phyloP scores from a whole-genome alignment of 2,329 filamentous ascomycete genomes.

The Phialophora verrucosa region DNA sequence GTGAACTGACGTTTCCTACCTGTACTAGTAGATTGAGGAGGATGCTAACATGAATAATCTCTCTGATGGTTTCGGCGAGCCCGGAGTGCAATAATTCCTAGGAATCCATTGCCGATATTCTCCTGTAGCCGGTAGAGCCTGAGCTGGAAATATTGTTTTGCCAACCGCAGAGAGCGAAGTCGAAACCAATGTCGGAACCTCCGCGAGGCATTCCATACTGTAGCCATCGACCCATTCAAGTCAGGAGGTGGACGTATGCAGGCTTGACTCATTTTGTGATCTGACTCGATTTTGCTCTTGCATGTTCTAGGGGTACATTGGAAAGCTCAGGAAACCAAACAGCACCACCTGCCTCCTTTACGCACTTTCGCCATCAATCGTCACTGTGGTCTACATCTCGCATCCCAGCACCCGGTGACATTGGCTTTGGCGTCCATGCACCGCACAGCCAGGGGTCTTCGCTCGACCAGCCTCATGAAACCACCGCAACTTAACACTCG shows the following conservation, averaged over 20 bases:
- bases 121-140: neutral
- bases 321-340: constrained; percentile 21
- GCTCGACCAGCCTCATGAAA: neutral
- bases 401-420: neutral
- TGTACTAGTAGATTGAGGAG: neutral
- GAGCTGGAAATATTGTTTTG: neutral
- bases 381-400: constrained; percentile 8
- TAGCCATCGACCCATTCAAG: neutral
- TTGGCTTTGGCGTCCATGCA: neutral
- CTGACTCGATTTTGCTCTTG: constrained; percentile 22
- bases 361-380: constrained; percentile 14
- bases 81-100: neutral
- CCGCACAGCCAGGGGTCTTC: neutral
- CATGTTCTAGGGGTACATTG: constrained; percentile 33
- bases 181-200: neutral
- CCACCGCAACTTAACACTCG: neutral
- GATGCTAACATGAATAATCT: no score
- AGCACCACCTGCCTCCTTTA: constrained; percentile 4
- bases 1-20: neutral
- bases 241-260: neutral
- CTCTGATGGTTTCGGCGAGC: neutral
- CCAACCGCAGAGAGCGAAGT: neutral
- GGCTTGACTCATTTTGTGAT: constrained; percentile 10
- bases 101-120: neutral
- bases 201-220: neutral